Percentiles rank a stretch among this genome's conserved stretches.
Conservation (phyloP, 352 stramenopile genomes). For the Nothophytophthora sp. region DNA sequence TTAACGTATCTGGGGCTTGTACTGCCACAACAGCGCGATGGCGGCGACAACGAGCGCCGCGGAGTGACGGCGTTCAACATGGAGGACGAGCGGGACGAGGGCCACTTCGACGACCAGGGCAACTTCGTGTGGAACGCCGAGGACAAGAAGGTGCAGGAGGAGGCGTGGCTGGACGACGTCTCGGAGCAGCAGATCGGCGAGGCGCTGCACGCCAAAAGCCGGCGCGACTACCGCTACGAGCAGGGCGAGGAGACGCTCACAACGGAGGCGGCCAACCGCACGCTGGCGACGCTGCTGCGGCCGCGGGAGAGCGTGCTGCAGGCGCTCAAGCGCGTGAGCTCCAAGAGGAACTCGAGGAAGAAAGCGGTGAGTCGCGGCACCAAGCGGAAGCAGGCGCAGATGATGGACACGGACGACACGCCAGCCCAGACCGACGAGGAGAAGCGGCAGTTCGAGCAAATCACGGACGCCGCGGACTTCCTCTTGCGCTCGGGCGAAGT, state of each 20-base stretch:
- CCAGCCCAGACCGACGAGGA: constrained; percentile 56
- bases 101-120: constrained; percentile 77
- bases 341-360: constrained; percentile 40
- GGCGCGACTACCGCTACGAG: constrained; percentile 54
- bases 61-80: constrained; percentile 84
- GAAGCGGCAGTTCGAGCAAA: constrained; percentile 78
- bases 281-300: constrained; percentile 55
- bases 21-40: not conserved
- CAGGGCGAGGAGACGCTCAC: constrained; percentile 62
- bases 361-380: constrained; percentile 27
- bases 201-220: constrained; percentile 63
- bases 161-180: constrained; percentile 78
- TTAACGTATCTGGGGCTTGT: not conserved
- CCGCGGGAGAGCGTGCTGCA: constrained; percentile 78
- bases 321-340: constrained; percentile 69
- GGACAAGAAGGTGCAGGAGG: constrained; percentile 74
- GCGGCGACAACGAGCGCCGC: constrained; percentile 16
- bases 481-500: constrained; percentile 76
- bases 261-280: constrained; percentile 49
- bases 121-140: constrained; percentile 86
- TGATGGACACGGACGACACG: constrained; percentile 29
- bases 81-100: constrained; percentile 85
- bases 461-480: constrained; percentile 82
- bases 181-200: constrained; percentile 76
- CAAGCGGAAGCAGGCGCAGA: constrained; percentile 58